Conservation (phyloP, 2,329 filamentous ascomycete genomes). For the Aspergillus amoenus region DNA sequence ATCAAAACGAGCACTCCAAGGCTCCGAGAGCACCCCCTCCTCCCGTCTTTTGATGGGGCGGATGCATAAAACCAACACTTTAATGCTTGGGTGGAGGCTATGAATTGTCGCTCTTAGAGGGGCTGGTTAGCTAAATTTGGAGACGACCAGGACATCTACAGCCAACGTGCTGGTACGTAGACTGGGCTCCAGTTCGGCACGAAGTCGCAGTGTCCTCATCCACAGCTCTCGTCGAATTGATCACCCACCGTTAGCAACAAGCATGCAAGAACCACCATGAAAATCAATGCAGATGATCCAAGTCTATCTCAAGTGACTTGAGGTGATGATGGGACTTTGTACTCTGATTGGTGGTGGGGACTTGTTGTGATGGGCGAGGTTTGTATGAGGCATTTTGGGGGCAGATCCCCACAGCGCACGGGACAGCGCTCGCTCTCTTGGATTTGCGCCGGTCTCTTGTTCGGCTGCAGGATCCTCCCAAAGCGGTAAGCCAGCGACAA, state of each 20-base stretch:
- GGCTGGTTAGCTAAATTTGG: slow-evolving; percentile 3
- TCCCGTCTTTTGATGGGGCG: neutral
- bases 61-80: neutral
- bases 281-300: slow-evolving; percentile 1
- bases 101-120: slow-evolving; percentile 3
- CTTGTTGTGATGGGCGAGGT: neutral
- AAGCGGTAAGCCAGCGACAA: slow-evolving; percentile 2
- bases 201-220: neutral
- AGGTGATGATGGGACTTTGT: neutral
- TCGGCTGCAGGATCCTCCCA: slow-evolving; percentile 7
- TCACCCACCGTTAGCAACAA: neutral
- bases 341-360: neutral
- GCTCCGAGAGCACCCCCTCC: neutral
- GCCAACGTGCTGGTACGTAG: neutral
- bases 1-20: neutral
- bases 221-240: neutral
- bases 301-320: slow-evolving; percentile 3
- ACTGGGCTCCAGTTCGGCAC: neutral
- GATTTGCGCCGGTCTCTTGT: slow-evolving; percentile 5
- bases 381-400: slow-evolving; percentile 25
- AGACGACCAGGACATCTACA: neutral
- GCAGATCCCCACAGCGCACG: slow-evolving; percentile 10
- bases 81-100: neutral
- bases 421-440: slow-evolving; percentile 9
- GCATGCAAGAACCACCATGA: neutral